Base-by-base conservation (phyloP, 345 rosid species). In the Dimocarpus longan region DNA sequence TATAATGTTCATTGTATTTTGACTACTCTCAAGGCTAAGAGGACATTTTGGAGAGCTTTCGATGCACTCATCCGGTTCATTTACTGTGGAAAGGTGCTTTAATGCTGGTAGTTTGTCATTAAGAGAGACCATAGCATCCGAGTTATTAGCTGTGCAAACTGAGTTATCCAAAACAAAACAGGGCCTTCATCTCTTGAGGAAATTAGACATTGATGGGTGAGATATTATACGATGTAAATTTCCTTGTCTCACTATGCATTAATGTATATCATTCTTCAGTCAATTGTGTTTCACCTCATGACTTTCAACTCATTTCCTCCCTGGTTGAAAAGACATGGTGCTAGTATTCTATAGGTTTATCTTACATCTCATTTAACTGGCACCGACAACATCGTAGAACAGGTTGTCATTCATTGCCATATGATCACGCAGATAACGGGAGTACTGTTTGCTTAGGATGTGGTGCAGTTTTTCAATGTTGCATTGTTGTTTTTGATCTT, bases 1-100 rank as follows among this genome's bases (percentile, higher is more conserved):
- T 24, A 16, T 10, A 40, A 10, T 26, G 46, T 16, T 75, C 24
- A 40, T 69, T 73, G 37, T 40, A 4, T 70, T 6, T 59, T 78
- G 73, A 80, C 71, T 77, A 26, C 16, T 24, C 65, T 68, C 68
- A 82, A 93, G 98, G 94, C 79, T 93, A 75, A 89, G 87, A 65
- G 96, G 94, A 81, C 90, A 90, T 83, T 93, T 92, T 87, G 96
- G 95, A 24, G 95, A 91, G 85, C 91, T 95, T 75, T 83, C 96
- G 18, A 78, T 85, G 84, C 85, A 86, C 56, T 80, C 91, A 1
- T 92, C 97, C 15, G 95, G 99, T 80, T 92, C 96, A 78, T 95
- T 92, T 81, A 90, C 94, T 9, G 89, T 95, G 75, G 97, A 93
- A 76, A 95, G 88, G 83, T 93, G 99, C 85, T 93, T 93, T 60